phyloP scores from a whole-genome alignment of 129 eudicot species.

The Flaveria trinervia region DNA sequence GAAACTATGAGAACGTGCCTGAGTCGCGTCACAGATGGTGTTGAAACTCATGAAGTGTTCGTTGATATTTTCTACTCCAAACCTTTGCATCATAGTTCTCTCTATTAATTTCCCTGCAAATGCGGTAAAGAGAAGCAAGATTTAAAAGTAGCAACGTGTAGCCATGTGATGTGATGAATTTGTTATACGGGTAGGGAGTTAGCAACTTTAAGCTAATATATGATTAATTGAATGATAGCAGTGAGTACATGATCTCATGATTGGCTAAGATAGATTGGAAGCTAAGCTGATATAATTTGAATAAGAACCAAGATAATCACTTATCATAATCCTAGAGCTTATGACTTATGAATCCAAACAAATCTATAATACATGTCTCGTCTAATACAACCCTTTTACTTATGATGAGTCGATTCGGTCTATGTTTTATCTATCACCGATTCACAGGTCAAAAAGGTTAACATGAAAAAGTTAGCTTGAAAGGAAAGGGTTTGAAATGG shows the following conservation, averaged over 20 bases:
- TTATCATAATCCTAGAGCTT: background rate
- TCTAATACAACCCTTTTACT: background rate
- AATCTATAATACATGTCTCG: background rate
- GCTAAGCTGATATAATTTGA: background rate
- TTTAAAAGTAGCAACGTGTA: background rate
- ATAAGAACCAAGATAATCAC: background rate
- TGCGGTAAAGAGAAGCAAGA: background rate
- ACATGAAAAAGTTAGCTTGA: too few relatives aligned
- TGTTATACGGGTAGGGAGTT: conserved; percentile 20
- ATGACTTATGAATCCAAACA: background rate
- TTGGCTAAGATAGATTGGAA: background rate
- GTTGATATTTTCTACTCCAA: conserved; percentile 80
- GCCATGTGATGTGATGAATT: conserved; percentile 24
- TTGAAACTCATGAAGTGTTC: conserved; percentile 84
- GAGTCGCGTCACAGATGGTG: conserved; percentile 97
- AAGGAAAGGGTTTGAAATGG: background rate
- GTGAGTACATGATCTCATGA: background rate
- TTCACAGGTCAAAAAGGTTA: background rate
- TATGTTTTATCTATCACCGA: background rate
- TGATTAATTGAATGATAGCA: background rate
- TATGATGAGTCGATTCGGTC: background rate
- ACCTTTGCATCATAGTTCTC: conserved; percentile 91
- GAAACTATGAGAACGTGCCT: conserved; percentile 45
- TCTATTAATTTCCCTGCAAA: conserved; percentile 71
- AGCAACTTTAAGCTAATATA: conserved; percentile 29